Evolutionary conservation across 306 rosid species (phyloP), one percentile per base, ranked within the genome.

Genomic region (Cucumis hystrix): DNA sequence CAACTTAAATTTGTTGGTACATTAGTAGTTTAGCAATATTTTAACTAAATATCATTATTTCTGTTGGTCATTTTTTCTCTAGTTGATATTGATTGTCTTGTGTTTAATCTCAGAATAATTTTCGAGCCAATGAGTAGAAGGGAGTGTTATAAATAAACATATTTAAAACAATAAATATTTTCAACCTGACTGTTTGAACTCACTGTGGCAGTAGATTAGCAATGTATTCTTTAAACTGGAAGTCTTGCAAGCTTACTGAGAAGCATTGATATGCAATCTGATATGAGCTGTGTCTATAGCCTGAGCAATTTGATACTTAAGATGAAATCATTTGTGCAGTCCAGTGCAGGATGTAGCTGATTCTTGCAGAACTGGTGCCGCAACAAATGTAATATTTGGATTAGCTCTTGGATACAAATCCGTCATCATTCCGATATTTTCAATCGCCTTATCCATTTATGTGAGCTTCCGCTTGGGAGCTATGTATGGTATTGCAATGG

Each of bases 341-440:
- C 95, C 90, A 18, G 95, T 88, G 87, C 90, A 80, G 84, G 95
- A 90, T 58, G 95, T 90, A 80, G 95, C 92, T 65, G 95, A 90
- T 85, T 90, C 95, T 69, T 90, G 92, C 78, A 90, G 88, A 79
- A 90, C 95, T 1, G 92, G 95, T 70, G 92, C 92, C 14, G 90
- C 90, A 45, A 86, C 95, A 11, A 90, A 90, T 64, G 88, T 90
- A 75, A 90, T 90, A 51, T 88, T 90, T 17, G 95, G 95, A 20
- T 80, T 88, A 84, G 95, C 92, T 41, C 77, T 90, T 39, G 90
- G 92, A 66, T 90, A 90, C 77, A 90, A 90, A 74, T 90, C 92
- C 14, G 90, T 90, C 83, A 90, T 88, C 37, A 82, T 90, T 74
- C 91, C 92, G 41, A 86, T 88, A 67, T 51, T 90, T 30, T 85